Conservation (phyloP, 768 basidiomycete genomes). For the Mycena filopes region DNA sequence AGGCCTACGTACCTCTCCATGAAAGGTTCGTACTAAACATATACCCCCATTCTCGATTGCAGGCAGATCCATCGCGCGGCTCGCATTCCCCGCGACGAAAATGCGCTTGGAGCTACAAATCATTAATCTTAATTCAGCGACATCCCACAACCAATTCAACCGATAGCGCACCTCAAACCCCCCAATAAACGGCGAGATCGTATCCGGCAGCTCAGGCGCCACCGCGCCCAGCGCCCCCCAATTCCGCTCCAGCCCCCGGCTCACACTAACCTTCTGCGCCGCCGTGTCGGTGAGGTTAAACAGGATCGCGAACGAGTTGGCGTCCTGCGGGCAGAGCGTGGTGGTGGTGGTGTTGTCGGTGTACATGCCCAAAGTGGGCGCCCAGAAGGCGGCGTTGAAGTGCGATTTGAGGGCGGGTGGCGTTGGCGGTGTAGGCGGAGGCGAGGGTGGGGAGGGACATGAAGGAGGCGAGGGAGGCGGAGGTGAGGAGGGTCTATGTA, state of each 20-base stretch:
- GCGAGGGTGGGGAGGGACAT: conserved; percentile 49
- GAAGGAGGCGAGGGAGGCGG: conserved; percentile 54
- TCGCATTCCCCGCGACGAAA: conserved; percentile 64
- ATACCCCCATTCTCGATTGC: conserved; percentile 66
- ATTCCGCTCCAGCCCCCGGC: conserved; percentile 57
- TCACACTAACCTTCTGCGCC: conserved; percentile 52
- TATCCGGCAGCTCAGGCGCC: conserved; percentile 66
- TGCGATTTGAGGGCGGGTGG: conserved; percentile 57
- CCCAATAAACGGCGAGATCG: conserved; percentile 67
- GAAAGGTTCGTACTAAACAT: conserved; percentile 64
- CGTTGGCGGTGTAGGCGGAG: conserved; percentile 53
- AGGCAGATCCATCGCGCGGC: conserved; percentile 62
- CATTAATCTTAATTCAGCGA: neutral
- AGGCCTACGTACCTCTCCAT: too few relatives aligned
- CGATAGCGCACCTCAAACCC: conserved; percentile 59
- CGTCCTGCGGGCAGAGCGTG: conserved; percentile 65
- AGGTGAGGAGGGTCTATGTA: conserved; percentile 58
- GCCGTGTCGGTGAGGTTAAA: conserved; percentile 59
- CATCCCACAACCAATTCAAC: too few relatives aligned
- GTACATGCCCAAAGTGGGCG: conserved; percentile 58
- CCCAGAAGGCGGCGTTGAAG: conserved; percentile 66
- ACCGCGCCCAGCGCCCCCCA: conserved; percentile 66
- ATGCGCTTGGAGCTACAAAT: conserved; percentile 63
- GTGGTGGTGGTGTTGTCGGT: conserved; percentile 63
- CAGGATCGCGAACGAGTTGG: conserved; percentile 64